phyloP scores from a whole-genome alignment of 2,329 filamentous ascomycete species.

The Cercospora sp. region DNA sequence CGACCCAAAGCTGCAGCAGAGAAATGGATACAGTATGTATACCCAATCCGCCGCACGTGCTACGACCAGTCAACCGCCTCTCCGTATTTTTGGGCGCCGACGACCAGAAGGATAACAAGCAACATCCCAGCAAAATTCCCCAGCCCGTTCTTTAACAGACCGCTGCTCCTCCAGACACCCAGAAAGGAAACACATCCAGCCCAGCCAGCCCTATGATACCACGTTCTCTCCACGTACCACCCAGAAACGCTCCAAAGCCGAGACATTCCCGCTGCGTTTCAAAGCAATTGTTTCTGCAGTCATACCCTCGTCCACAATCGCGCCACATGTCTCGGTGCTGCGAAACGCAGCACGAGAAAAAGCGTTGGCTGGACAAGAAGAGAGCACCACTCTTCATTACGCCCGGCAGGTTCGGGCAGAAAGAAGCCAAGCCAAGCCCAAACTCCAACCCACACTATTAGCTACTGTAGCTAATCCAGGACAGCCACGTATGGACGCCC shows the following conservation, averaged over 20 bases:
- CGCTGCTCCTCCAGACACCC: neutral
- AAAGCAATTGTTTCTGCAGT: neutral
- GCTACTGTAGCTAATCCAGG: neutral
- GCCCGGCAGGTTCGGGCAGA: conserved; percentile 1
- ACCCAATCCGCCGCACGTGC: conserved; percentile 4
- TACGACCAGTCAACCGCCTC: neutral
- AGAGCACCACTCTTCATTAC: neutral
- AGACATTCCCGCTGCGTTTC: neutral
- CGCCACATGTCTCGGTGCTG: neutral
- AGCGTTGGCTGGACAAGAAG: neutral
- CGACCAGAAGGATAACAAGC: neutral
- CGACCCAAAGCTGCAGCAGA: neutral
- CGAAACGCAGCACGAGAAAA: neutral
- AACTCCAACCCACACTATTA: neutral
- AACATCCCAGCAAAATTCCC: neutral
- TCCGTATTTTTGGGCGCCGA: neutral
- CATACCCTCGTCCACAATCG: neutral
- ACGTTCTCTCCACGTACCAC: neutral
- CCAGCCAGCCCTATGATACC: conserved; percentile 1
- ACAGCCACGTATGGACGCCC: conserved; percentile 16
- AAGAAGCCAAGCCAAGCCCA: neutral
- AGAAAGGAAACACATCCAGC: neutral
- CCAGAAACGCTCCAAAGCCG: neutral
- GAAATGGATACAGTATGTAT: neutral
- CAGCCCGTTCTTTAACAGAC: neutral